phyloP scores from a whole-genome alignment of 192 early-diverging fungal genomes.

The Linderina pennispora region DNA sequence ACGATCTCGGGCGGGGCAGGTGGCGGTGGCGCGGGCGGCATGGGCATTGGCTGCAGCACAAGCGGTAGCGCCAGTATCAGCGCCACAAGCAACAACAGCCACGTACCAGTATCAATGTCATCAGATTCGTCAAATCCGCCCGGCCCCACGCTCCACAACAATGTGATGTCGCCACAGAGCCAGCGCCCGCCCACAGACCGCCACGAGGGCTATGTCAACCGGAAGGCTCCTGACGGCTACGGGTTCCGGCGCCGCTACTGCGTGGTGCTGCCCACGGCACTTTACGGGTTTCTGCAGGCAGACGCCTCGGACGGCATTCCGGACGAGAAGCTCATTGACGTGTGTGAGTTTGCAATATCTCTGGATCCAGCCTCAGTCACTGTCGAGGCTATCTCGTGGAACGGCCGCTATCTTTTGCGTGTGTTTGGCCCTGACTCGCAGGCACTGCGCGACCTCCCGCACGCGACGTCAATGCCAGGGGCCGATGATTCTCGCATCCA shows the following conservation, averaged over 20 bases:
- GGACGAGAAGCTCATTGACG: conserved; percentile 10
- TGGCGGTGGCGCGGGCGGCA: conserved; percentile 8
- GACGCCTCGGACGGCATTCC: conserved; percentile 23
- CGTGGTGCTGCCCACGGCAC: conserved; percentile 21
- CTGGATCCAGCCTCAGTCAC: conserved; percentile 31
- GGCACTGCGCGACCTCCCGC: conserved; percentile 34
- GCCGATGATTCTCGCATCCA: conserved; percentile 21
- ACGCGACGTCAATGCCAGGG: conserved; percentile 24
- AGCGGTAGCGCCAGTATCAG: conserved; percentile 34
- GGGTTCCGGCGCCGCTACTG: conserved; percentile 48
- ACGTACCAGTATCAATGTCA: not conserved
- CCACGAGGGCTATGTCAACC: conserved; percentile 44
- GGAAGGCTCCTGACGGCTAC: conserved; percentile 40
- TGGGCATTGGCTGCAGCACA: conserved; percentile 12
- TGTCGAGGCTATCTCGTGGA: conserved; percentile 45
- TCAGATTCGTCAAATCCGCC: no score
- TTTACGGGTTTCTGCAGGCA: conserved; percentile 36
- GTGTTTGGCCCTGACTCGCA: conserved; percentile 33
- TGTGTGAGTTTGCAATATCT: conserved; percentile 38
- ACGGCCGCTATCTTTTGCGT: conserved; percentile 40
- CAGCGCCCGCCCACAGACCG: conserved; percentile 16
- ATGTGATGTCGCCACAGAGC: conserved; percentile 17
- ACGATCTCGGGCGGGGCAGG: conserved; percentile 14
- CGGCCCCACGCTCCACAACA: no score
- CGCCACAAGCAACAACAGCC: conserved; percentile 26